These are phyloP conservation scores for Nasturtium officinale DNA, from an alignment of 345 rosid genomes.

Conservation along the genomic window DNA sequence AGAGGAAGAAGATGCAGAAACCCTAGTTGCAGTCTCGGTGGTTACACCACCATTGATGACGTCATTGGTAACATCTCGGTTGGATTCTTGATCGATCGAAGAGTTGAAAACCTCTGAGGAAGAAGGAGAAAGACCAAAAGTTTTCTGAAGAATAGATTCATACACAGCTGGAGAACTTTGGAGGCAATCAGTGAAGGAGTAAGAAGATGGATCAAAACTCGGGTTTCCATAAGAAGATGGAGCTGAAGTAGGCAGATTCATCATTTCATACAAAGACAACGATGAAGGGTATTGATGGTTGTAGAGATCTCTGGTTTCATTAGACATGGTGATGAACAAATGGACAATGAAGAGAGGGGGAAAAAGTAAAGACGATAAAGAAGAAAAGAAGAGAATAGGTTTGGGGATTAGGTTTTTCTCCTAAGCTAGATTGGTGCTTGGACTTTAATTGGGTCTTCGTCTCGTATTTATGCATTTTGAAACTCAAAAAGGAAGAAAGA, in stretches of 20 bases:
- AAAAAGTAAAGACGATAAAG: constrained; percentile 11
- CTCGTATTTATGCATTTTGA: constrained; percentile 48
- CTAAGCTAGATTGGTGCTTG: constrained; percentile 41
- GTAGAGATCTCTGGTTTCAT: constrained; percentile 61
- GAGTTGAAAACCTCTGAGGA: constrained; percentile 54
- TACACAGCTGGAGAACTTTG: constrained; percentile 54
- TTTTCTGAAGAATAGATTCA: constrained; percentile 52
- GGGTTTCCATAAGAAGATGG: constrained; percentile 34
- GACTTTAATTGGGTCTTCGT: constrained; percentile 43
- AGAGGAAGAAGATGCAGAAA: constrained; percentile 65
- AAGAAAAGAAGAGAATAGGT: constrained; percentile 40
- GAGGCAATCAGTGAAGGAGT: constrained; percentile 61
- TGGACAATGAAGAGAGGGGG: constrained; percentile 10
- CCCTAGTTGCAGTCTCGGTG: constrained; percentile 48
- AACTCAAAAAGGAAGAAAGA: constrained; percentile 20
- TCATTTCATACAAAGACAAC: constrained; percentile 33
- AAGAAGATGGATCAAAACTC: constrained; percentile 49
- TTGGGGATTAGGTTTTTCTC: constrained; percentile 38
- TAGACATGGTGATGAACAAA: constrained; percentile 62
- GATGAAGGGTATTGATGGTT: constrained; percentile 47
- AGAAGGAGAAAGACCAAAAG: constrained; percentile 58
- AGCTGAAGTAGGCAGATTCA: constrained; percentile 30
- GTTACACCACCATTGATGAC: constrained; percentile 26
- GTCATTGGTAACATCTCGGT: constrained; percentile 33
- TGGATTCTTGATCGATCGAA: constrained; percentile 45